Percentiles rank a stretch among this genome's conserved stretches.
phyloP scores from a whole-genome alignment of 169 alveolate genomes.

The Haemoproteus tartakovskyi region DNA sequence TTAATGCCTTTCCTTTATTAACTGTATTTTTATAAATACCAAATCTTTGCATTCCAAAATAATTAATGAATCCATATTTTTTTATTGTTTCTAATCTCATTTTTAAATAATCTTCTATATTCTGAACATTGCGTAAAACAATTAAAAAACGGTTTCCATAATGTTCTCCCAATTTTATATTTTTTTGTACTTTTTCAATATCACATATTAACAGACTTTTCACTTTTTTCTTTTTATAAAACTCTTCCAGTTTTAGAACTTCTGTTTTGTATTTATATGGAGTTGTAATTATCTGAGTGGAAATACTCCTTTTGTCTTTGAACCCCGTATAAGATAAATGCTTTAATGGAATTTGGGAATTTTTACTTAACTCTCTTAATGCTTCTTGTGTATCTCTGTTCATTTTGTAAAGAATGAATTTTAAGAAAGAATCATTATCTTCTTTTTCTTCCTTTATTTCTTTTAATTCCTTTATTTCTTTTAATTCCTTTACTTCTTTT shows the following conservation, averaged over 20 bases:
- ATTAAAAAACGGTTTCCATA: slow-evolving; percentile 40
- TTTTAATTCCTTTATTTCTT: background rate
- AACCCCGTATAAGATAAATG: slow-evolving; percentile 61
- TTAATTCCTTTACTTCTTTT: background rate
- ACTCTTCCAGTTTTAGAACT: slow-evolving; percentile 1
- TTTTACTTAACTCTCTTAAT: slow-evolving; percentile 53
- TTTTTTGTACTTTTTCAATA: slow-evolving; percentile 19
- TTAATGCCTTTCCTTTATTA: slow-evolving; percentile 62
- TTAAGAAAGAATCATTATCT: too few species aligned
- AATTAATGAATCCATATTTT: slow-evolving; percentile 59
- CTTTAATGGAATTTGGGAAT: slow-evolving; percentile 36
- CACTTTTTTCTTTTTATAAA: background rate
- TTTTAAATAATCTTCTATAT: slow-evolving; percentile 48
- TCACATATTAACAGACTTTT: slow-evolving; percentile 42
- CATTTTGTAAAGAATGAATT: slow-evolving; percentile 39
- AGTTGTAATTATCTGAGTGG: slow-evolving; percentile 52
- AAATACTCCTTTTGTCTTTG: slow-evolving; percentile 63
- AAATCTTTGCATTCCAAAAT: slow-evolving; percentile 68
- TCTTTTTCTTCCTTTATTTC: too few species aligned
- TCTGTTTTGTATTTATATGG: background rate
- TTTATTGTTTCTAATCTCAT: slow-evolving; percentile 22
- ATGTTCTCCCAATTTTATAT: slow-evolving; percentile 60
- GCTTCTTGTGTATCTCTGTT: slow-evolving; percentile 67
- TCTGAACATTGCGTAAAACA: slow-evolving; percentile 53
- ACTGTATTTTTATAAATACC: slow-evolving; percentile 56